Percentiles rank a stretch among this genome's conserved stretches.
phyloP scores from a whole-genome alignment of 1,139 yeast genomes.

The Ogataea hybrid region DNA sequence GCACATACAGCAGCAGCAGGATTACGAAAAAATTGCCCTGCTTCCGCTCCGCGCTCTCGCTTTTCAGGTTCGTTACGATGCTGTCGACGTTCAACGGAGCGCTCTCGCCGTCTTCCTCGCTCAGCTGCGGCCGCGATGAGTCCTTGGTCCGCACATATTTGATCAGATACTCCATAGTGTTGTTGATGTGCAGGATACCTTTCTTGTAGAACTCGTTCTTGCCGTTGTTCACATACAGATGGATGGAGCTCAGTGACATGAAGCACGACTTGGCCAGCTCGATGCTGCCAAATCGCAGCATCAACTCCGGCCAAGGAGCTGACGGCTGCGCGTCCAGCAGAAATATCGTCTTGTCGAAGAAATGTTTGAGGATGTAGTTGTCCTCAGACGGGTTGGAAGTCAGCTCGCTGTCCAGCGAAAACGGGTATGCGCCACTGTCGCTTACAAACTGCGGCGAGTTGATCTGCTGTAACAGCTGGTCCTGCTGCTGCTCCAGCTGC shows the following conservation, averaged over 20 bases:
- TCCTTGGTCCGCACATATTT: conserved; percentile 30
- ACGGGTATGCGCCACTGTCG: conserved; percentile 10
- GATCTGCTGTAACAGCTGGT: conserved; percentile 16
- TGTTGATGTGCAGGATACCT: conserved; percentile 50
- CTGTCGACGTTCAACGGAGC: conserved; percentile 30
- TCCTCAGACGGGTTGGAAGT: conserved; percentile 37
- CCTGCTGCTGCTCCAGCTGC: conserved; percentile 16
- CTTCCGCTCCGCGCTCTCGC: conserved; percentile 33
- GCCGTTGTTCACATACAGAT: conserved; percentile 50
- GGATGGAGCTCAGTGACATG: conserved; percentile 51
- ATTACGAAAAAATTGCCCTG: conserved; percentile 48
- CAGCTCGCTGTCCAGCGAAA: conserved; percentile 27
- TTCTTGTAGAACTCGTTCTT: conserved; percentile 47
- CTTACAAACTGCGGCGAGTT: conserved; percentile 5
- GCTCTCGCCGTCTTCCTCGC: conserved; percentile 14
- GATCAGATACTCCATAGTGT: conserved; percentile 50
- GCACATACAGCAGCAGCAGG: conserved; percentile 49
- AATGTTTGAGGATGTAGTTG: conserved; percentile 49
- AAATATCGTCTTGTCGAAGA: conserved; percentile 49
- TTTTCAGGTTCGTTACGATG: conserved; percentile 34
- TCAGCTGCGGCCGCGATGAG: conserved; percentile 3
- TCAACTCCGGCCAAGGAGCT: conserved; percentile 57
- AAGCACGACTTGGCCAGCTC: conserved; percentile 56
- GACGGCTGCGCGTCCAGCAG: conserved; percentile 55
- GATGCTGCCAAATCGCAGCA: conserved; percentile 52